A percentile compares a stretch with the other conserved stretches of the same genome.
Evolutionary conservation across 1,139 yeast genomes (phyloP).

Genomic region (Yarrowia galli): DNA sequence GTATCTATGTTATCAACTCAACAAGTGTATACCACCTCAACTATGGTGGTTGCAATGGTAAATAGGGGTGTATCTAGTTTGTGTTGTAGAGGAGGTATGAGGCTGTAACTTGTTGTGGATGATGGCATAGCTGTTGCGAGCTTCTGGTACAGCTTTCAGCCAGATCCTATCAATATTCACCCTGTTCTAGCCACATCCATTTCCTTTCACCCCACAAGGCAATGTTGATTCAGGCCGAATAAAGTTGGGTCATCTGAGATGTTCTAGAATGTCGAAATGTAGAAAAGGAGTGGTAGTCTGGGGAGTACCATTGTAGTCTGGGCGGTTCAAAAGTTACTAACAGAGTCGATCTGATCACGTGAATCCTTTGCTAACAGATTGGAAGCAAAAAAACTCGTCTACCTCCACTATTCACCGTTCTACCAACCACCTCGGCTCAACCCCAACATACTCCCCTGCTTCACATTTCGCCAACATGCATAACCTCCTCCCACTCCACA

Average conservation of each 20-base stretch:
- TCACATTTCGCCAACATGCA: slow-evolving; percentile 1
- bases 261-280: neutral
- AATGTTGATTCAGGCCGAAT: neutral
- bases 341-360: too few species aligned
- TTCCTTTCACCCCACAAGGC: neutral
- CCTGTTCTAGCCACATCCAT: neutral
- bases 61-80: neutral
- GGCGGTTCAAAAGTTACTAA: too few species aligned
- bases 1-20: too few species aligned
- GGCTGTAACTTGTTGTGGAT: neutral
- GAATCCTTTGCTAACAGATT: too few species aligned
- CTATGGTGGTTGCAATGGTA: too few species aligned
- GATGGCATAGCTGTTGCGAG: neutral
- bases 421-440: too few species aligned
- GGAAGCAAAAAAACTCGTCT: too few species aligned
- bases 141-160: neutral
- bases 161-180: neutral
- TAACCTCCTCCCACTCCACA: slow-evolving; percentile 4
- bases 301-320: too few species aligned
- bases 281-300: neutral
- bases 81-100: neutral
- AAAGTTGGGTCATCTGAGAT: slow-evolving; percentile 25
- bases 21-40: too few species aligned
- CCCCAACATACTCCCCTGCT: too few species aligned
- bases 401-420: too few species aligned